phyloP scores from a whole-genome alignment of 306 rosid genomes.

The Castanea crenata region DNA sequence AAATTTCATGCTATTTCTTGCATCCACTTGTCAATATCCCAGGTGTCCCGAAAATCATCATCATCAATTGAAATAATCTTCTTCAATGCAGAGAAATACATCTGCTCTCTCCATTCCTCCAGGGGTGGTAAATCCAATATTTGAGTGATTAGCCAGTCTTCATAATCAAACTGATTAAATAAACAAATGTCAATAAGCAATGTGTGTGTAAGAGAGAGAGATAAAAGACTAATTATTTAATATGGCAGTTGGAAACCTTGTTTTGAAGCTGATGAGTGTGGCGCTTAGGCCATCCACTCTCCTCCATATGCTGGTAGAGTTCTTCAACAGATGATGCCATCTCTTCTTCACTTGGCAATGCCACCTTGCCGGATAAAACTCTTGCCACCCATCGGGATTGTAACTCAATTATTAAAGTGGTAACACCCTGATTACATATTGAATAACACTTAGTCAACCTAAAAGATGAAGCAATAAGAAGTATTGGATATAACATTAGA shows the following conservation, averaged over 20 bases:
- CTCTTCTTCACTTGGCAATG: background rate
- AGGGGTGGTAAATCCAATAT: background rate
- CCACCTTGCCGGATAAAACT: background rate
- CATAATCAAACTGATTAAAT: background rate
- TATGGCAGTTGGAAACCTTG: background rate
- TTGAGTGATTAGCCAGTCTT: background rate
- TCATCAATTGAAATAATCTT: background rate
- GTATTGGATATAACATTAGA: too few relatives aligned
- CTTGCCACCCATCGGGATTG: background rate
- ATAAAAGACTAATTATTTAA: background rate
- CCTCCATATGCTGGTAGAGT: background rate
- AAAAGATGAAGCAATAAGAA: background rate
- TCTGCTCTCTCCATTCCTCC: background rate
- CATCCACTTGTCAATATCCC: background rate
- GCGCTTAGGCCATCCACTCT: background rate
- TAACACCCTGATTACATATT: background rate
- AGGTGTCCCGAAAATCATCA: background rate
- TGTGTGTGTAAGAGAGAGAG: background rate
- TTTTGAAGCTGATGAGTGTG: conserved; percentile 1
- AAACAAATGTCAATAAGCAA: background rate
- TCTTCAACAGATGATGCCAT: background rate
- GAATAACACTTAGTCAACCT: background rate
- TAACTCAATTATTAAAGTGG: background rate
- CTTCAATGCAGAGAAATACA: background rate
- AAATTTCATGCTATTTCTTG: background rate